These are phyloP conservation scores for Helotiales sp. DNA, from an alignment of 2,329 filamentous ascomycete species.

Conservation along the genomic window DNA sequence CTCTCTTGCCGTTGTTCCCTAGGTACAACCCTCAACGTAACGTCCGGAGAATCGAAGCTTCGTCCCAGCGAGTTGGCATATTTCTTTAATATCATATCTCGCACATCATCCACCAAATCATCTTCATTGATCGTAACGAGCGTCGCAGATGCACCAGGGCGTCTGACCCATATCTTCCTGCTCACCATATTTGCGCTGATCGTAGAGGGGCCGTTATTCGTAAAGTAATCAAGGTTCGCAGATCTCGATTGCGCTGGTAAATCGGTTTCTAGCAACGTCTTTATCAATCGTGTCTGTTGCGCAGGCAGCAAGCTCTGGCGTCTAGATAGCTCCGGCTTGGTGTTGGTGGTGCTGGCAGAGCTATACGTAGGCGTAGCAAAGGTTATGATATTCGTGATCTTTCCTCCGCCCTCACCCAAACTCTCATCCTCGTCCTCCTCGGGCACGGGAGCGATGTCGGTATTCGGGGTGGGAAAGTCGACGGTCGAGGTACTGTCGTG, in stretches of 20 bases:
- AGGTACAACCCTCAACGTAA: slow-evolving; percentile 75
- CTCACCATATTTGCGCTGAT: slow-evolving; percentile 52
- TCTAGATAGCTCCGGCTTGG: slow-evolving; percentile 29
- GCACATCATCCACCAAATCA: slow-evolving; percentile 90
- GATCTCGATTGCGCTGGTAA: slow-evolving; percentile 37
- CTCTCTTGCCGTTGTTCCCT: slow-evolving; percentile 68
- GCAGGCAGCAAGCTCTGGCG: slow-evolving; percentile 46
- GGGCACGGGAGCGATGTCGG: slow-evolving; percentile 27
- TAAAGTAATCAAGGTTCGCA: slow-evolving; percentile 36
- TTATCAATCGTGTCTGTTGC: slow-evolving; percentile 49
- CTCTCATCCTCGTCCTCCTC: slow-evolving; percentile 25
- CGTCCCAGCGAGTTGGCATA: slow-evolving; percentile 91
- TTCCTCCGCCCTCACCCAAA: background rate
- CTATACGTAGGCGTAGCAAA: background rate
- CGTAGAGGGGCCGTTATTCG: slow-evolving; percentile 30
- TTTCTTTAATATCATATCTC: slow-evolving; percentile 88
- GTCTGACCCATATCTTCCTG: slow-evolving; percentile 93
- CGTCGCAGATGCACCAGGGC: slow-evolving; percentile 82
- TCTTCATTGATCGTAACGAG: slow-evolving; percentile 83
- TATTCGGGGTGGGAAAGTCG: slow-evolving; percentile 33
- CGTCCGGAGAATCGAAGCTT: slow-evolving; percentile 87
- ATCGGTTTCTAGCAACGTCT: slow-evolving; percentile 49
- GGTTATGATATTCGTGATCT: background rate
- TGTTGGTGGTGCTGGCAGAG: slow-evolving; percentile 8
- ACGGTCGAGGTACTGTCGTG: slow-evolving; percentile 31